Evolutionary conservation across 1,284 basidiomycete genomes (phyloP).

Genomic region (Mycosarcoma mackinlayi): DNA sequence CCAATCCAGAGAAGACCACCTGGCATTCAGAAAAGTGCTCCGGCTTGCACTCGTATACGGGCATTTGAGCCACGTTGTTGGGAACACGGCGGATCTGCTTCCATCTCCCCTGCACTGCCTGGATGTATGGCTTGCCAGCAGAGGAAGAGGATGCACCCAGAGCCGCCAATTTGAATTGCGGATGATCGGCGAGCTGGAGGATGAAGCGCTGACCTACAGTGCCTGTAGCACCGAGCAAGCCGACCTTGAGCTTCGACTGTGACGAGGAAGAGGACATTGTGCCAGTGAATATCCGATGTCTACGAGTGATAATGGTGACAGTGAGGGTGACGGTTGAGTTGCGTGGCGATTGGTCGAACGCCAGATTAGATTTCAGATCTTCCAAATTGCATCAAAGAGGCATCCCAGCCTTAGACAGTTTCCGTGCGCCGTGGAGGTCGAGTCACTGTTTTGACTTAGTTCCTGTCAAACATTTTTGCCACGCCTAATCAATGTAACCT

Average conservation of each 20-base stretch:
- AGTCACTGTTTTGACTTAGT: conserved; percentile 7
- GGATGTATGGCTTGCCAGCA: conserved; percentile 83
- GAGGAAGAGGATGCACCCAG: conserved; percentile 91
- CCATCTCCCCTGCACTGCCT: conserved; percentile 80
- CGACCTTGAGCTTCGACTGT: conserved; percentile 78
- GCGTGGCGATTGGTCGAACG: background rate
- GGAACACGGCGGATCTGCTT: conserved; percentile 89
- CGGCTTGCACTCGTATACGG: conserved; percentile 83
- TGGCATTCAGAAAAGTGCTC: conserved; percentile 83
- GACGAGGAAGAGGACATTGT: conserved; percentile 22
- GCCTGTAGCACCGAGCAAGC: conserved; percentile 93
- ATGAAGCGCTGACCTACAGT: conserved; percentile 76
- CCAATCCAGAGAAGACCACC: conserved; percentile 93
- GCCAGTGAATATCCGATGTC: background rate
- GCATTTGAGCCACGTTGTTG: conserved; percentile 75
- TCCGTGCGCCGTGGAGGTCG: conserved; percentile 5
- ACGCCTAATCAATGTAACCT: background rate
- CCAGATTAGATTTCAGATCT: too few relatives aligned
- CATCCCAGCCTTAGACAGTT: too few relatives aligned
- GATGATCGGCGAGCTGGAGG: conserved; percentile 85
- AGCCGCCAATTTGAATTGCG: conserved; percentile 87
- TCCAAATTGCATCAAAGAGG: too few relatives aligned
- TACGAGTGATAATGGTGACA: too few relatives aligned
- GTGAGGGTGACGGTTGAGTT: background rate
- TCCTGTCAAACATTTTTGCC: background rate